Evolutionary conservation across 2,329 filamentous ascomycete species (phyloP).

Genomic region (Elsinoe ampelina): DNA sequence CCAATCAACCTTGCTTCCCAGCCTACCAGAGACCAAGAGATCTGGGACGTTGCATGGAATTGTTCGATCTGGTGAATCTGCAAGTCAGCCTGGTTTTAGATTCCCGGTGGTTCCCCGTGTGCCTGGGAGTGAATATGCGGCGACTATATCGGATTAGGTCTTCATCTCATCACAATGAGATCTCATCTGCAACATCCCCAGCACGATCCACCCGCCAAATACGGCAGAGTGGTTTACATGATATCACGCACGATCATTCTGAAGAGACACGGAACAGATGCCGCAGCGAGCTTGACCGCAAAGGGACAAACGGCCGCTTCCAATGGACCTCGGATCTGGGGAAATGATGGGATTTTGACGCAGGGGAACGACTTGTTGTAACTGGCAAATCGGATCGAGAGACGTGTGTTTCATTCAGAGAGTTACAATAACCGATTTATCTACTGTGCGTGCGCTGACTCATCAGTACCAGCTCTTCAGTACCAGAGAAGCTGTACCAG

Average conservation of each 20-base stretch:
- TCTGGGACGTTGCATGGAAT: not conserved
- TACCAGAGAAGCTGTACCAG: too few relatives aligned
- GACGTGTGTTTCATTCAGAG: too few relatives aligned
- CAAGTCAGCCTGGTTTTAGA: not conserved
- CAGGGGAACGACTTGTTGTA: too few relatives aligned
- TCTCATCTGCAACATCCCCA: not conserved
- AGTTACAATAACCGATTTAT: too few relatives aligned
- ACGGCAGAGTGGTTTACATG: not conserved
- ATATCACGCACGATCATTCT: not conserved
- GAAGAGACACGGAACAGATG: not conserved
- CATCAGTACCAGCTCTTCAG: too few relatives aligned
- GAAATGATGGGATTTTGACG: not conserved
- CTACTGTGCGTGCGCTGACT: too few relatives aligned
- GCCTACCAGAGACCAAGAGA: not conserved
- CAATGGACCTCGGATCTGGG: not conserved
- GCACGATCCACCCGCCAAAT: not conserved
- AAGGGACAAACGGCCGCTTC: not conserved
- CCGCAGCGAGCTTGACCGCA: not conserved
- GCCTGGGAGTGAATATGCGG: not conserved
- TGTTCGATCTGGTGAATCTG: not conserved
- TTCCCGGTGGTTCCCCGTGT: not conserved
- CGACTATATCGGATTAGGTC: not conserved
- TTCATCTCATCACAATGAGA: constrained; percentile 2
- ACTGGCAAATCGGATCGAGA: too few relatives aligned
- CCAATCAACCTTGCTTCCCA: not conserved